Percentiles rank a stretch among this genome's conserved stretches.
Conservation (phyloP, 176 grass and related monocot genomes). For the Lolium rigidum region DNA sequence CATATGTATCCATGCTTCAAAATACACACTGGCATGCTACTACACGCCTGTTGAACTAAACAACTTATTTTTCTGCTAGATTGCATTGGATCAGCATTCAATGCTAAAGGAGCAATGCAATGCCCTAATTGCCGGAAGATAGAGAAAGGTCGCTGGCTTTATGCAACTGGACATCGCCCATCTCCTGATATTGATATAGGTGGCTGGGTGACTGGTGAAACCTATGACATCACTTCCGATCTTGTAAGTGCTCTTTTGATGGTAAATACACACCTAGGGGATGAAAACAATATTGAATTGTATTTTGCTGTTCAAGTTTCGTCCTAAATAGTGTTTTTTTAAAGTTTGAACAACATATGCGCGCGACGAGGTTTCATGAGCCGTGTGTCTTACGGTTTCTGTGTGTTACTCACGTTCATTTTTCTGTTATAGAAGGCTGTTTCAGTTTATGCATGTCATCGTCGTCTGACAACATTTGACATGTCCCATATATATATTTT, state of each 20-base stretch:
- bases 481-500: constrained; percentile 19
- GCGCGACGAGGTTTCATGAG: not conserved
- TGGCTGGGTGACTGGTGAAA: constrained; percentile 74
- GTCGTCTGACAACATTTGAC: constrained; percentile 26
- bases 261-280: constrained; percentile 23
- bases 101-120: constrained; percentile 94
- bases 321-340: not conserved
- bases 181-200: constrained; percentile 79
- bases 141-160: constrained; percentile 92
- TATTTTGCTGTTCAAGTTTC: constrained; percentile 21
- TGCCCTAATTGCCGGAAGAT: constrained; percentile 93
- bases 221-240: constrained; percentile 77
- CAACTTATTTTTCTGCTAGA: constrained; percentile 53
- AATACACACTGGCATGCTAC: constrained; percentile 11
- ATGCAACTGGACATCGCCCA: constrained; percentile 64
- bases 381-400: not conserved
- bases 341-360: not conserved
- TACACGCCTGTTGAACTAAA: constrained; percentile 35
- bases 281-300: constrained; percentile 14
- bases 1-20: not conserved
- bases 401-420: constrained; percentile 30
- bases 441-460: constrained; percentile 24
- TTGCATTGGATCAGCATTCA: constrained; percentile 99
- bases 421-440: constrained; percentile 29
- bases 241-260: constrained; percentile 62